Evolutionary conservation across 1,139 yeast genomes (phyloP).

Genomic region (Suhomyces maxii): DNA sequence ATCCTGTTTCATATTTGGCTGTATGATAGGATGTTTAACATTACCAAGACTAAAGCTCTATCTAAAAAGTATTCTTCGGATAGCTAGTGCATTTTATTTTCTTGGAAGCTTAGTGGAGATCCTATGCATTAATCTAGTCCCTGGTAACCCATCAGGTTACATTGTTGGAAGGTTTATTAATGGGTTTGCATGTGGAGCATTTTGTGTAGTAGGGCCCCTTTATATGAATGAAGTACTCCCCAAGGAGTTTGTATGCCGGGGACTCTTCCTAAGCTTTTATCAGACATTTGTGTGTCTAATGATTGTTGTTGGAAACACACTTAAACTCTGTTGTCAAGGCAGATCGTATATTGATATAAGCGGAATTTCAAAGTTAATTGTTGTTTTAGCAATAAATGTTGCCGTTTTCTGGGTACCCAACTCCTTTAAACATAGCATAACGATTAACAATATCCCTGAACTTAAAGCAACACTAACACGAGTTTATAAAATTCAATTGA

Average conservation of each 20-base stretch:
- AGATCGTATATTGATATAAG: slow-evolving; percentile 4
- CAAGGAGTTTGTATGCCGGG: slow-evolving; percentile 15
- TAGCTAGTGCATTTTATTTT: slow-evolving; percentile 13
- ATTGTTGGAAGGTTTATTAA: slow-evolving; percentile 23
- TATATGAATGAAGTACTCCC: slow-evolving; percentile 24
- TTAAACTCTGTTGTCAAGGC: slow-evolving; percentile 6
- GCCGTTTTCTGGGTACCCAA: slow-evolving; percentile 14
- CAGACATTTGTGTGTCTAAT: slow-evolving; percentile 26
- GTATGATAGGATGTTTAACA: slow-evolving; percentile 27
- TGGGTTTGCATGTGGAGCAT: slow-evolving; percentile 30
- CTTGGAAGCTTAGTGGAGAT: slow-evolving; percentile 21
- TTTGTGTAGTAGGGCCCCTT: slow-evolving; percentile 29
- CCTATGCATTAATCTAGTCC: slow-evolving; percentile 1
- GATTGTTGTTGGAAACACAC: slow-evolving; percentile 23
- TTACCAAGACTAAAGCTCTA: slow-evolving; percentile 11
- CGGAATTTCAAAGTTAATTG: slow-evolving; percentile 11
- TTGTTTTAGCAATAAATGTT: slow-evolving; percentile 8
- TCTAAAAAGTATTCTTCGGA: slow-evolving; percentile 11
- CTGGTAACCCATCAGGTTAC: slow-evolving; percentile 13
- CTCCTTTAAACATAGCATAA: slow-evolving; percentile 11
- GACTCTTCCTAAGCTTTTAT: slow-evolving; percentile 23
- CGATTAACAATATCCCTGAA: neutral
- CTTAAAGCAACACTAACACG: neutral
- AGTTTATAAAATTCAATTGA: neutral
- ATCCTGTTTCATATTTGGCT: slow-evolving; percentile 31